Evolutionary conservation across 768 basidiomycete species (phyloP), one percentile per base, ranked within the genome.

Genomic region (Serendipita sp.): DNA sequence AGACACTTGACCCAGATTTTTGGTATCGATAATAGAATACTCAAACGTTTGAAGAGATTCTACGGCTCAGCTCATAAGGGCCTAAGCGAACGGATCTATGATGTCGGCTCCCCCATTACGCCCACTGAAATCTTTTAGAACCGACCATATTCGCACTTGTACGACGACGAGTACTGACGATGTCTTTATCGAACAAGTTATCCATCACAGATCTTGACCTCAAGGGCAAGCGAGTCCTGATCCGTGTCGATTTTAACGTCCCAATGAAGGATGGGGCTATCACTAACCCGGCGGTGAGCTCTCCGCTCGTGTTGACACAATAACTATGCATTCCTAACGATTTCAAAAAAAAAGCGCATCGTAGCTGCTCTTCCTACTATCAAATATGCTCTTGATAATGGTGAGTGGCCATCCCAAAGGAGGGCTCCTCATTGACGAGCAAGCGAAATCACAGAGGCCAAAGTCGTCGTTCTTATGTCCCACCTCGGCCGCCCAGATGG

Each of bases 401-500:
- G 94, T 85, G 66, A 65, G 76, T 69, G 46, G 47, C 47, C 11
- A 10, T 32, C 7, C 16, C 35, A n/a, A 4, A 35, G 4, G 16
- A 23, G 28, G 10, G 8, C 23, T 10, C 56, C 16, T 35, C 10
- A 10, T 8, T 23, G 32, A 16, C 34, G 35, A 32, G 10, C n/a
- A 32, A 18, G 18, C 30, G 30, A 60, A 10, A 16, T 28, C 35
- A 16, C 69, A 92, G 90, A 83, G 65, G 91, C 94, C 66, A 80
- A 83, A 65, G 80, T 81, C 65, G 86, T 97, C 72, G 82, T 91
- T 69, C 84, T 98, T 72, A 96, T 97, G 93, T 97, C 95, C 72
- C 95, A 99, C 75, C 84, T 99, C 65, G 96, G 95, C 28, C 90
- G 95, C 68, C 95, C 95, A 8, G 92, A 98, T 75, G 95, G 95